These are phyloP conservation scores for Epichloe sibirici DNA, from an alignment of 2,329 filamentous ascomycete genomes.

Conservation along the genomic window DNA sequence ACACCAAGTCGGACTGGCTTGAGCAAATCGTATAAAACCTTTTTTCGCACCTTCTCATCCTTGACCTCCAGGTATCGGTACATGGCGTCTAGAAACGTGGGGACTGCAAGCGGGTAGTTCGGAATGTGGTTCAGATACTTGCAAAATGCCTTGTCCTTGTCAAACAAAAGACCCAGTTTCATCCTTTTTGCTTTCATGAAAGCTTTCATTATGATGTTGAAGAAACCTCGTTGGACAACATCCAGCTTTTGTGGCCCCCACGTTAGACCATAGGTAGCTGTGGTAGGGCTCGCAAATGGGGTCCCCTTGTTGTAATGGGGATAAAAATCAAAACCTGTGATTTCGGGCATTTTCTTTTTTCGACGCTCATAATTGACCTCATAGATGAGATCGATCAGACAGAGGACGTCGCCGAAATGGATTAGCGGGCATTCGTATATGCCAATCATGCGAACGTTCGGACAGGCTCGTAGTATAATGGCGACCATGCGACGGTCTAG, in stretches of 20 bases:
- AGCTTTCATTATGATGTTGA: conserved; percentile 21
- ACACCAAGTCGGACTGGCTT: conserved; percentile 20
- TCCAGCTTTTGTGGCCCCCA: conserved; percentile 15
- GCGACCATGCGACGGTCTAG: conserved; percentile 23
- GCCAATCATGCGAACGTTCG: conserved; percentile 20
- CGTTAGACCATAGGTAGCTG: conserved; percentile 18
- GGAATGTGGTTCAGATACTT: conserved; percentile 19
- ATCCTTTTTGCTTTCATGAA: conserved; percentile 21
- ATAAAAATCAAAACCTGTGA: conserved; percentile 22
- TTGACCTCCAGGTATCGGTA: conserved; percentile 12
- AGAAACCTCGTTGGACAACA: conserved; percentile 21
- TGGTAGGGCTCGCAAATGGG: conserved; percentile 6
- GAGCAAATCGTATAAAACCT: conserved; percentile 20
- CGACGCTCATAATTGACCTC: conserved; percentile 20
- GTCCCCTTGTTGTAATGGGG: conserved; percentile 20
- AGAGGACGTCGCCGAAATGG: conserved; percentile 23
- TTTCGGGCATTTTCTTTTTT: conserved; percentile 2
- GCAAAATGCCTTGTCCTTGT: conserved; percentile 17
- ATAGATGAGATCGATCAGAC: conserved; percentile 22
- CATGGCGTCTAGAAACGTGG: conserved; percentile 21
- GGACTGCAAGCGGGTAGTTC: conserved; percentile 15
- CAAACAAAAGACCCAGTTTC: conserved; percentile 18
- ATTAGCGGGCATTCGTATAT: conserved; percentile 26
- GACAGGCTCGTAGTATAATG: conserved; percentile 21
- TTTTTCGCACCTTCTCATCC: conserved; percentile 5